phyloP scores from a whole-genome alignment of 2,329 filamentous ascomycete genomes.

The Cadophora sp. region DNA sequence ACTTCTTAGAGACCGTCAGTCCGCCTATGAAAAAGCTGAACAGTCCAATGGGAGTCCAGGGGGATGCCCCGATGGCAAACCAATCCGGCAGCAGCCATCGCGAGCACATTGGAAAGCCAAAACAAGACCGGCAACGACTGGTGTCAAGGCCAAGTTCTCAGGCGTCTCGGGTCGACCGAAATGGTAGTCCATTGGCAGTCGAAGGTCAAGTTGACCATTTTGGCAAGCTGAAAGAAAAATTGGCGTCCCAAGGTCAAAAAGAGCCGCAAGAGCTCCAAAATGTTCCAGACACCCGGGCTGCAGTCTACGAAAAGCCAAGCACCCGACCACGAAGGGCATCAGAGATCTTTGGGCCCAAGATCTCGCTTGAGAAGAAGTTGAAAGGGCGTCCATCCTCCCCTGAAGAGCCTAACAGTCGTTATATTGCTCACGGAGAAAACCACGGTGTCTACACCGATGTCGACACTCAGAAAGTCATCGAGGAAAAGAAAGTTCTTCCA shows the following conservation, averaged over 20 bases:
- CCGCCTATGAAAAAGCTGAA: slow-evolving; percentile 11
- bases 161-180: slow-evolving; percentile 36
- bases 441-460: slow-evolving; percentile 38
- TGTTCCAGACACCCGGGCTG: not conserved
- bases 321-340: slow-evolving; percentile 19
- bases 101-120: not conserved
- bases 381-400: slow-evolving; percentile 39
- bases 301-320: not conserved
- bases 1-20: not conserved
- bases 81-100: not conserved
- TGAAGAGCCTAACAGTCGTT: slow-evolving; percentile 34
- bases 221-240: slow-evolving; percentile 25
- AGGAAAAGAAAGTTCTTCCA: slow-evolving; percentile 29
- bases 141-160: slow-evolving; percentile 34
- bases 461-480: slow-evolving; percentile 35
- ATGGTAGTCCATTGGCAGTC: slow-evolving; percentile 40
- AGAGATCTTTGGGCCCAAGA: slow-evolving; percentile 34
- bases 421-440: slow-evolving; percentile 42
- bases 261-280: not conserved
- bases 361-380: slow-evolving; percentile 31
- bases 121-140: slow-evolving; percentile 9
- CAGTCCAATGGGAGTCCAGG: slow-evolving; percentile 3
- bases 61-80: not conserved
- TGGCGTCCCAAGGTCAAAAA: slow-evolving; percentile 11
- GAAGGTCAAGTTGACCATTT: slow-evolving; percentile 30